Evolutionary conservation across 192 early-diverging fungal genomes (phyloP).

Genomic region (Jimgerdemannia flammicorona): DNA sequence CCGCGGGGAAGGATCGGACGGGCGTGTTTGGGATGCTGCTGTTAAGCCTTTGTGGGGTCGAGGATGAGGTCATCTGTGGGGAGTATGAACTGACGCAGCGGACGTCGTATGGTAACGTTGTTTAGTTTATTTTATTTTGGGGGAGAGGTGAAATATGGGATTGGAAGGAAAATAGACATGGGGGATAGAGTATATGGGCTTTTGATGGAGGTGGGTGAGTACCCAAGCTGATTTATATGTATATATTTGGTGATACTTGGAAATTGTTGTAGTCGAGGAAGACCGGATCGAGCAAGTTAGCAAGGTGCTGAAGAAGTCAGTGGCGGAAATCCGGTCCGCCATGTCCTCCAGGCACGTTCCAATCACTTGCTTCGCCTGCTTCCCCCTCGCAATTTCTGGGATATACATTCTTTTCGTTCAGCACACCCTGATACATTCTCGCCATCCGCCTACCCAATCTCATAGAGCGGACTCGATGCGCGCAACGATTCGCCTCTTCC

Average conservation of each 20-base stretch:
- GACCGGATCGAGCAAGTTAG: not conserved
- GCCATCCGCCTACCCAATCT: not conserved
- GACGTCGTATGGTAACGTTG: not conserved
- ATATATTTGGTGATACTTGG: too few species aligned
- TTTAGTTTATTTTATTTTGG: too few species aligned
- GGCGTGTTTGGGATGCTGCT: slow-evolving; percentile 58
- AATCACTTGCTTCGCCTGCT: too few species aligned
- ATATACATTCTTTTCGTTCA: too few species aligned
- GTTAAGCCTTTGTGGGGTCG: slow-evolving; percentile 56
- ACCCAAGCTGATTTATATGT: too few species aligned
- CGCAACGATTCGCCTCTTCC: not conserved
- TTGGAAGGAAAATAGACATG: too few species aligned
- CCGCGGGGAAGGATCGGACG: slow-evolving; percentile 69
- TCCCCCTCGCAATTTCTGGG: too few species aligned
- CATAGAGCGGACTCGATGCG: not conserved
- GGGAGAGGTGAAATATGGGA: too few species aligned
- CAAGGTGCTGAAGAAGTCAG: not conserved
- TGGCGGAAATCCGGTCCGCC: not conserved
- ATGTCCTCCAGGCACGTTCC: not conserved
- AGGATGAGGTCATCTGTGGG: slow-evolving; percentile 63
- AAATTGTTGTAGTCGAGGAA: not conserved
- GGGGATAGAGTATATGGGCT: too few species aligned
- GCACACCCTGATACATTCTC: too few species aligned
- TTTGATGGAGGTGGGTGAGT: too few species aligned
- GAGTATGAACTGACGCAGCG: slow-evolving; percentile 37